phyloP scores from a whole-genome alignment of 495 filamentous ascomycete species.

The Lophium mytilinum region DNA sequence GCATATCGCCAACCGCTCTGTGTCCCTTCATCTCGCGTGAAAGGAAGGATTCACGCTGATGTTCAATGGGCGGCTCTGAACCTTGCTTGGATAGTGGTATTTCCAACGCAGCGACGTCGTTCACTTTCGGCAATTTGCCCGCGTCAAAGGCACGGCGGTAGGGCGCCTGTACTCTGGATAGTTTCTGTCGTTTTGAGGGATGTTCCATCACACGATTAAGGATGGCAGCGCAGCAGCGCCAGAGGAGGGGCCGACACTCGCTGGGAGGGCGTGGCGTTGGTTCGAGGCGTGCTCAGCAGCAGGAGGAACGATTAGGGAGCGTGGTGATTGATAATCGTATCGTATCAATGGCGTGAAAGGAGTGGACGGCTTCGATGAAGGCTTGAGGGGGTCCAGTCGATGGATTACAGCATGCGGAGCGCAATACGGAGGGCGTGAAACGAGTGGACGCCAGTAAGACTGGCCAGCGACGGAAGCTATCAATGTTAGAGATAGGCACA shows the following conservation, averaged over 20 bases:
- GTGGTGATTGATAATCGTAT: slow-evolving; percentile 1
- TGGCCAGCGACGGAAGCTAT: slow-evolving; percentile 19
- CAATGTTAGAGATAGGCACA: slow-evolving; percentile 13
- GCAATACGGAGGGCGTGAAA: slow-evolving; percentile 13
- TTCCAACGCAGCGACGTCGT: neutral
- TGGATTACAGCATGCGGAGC: slow-evolving; percentile 14
- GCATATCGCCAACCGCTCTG: slow-evolving; percentile 11
- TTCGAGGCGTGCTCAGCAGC: neutral
- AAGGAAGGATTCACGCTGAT: slow-evolving; percentile 11
- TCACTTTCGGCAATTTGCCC: neutral
- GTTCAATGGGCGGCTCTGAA: neutral
- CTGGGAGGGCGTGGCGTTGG: slow-evolving; percentile 9
- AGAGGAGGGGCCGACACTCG: neutral
- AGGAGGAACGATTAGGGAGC: slow-evolving; percentile 2
- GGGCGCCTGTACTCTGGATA: slow-evolving; percentile 18
- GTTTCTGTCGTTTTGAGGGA: slow-evolving; percentile 4
- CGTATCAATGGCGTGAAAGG: slow-evolving; percentile 10
- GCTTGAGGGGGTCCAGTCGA: slow-evolving; percentile 20
- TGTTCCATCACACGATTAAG: slow-evolving; percentile 14
- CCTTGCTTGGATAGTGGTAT: slow-evolving; percentile 1
- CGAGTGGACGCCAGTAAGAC: slow-evolving; percentile 21
- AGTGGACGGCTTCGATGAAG: slow-evolving; percentile 13
- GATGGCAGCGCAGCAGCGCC: slow-evolving; percentile 3
- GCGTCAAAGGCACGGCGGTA: slow-evolving; percentile 7
- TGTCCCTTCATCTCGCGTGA: slow-evolving; percentile 17